These are phyloP conservation scores for Tephrocybe rancida DNA, from an alignment of 768 basidiomycete species.

Conservation along the genomic window DNA sequence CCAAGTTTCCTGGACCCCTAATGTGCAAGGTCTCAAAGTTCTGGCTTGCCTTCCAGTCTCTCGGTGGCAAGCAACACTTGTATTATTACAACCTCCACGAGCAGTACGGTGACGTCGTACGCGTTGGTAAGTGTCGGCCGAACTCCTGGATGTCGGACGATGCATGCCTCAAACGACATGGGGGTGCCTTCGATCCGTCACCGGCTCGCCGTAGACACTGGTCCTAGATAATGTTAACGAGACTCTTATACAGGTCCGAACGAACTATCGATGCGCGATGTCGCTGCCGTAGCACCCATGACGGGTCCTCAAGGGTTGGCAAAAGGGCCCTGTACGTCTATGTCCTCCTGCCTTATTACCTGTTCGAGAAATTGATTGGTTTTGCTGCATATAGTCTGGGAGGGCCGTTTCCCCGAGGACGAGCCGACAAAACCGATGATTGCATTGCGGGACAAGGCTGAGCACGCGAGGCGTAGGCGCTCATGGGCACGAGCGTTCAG, in stretches of 20 bases:
- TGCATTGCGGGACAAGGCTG: conserved; percentile 37
- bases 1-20: conserved; percentile 50
- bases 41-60: conserved; percentile 34
- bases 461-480: conserved; percentile 47
- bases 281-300: conserved; percentile 42
- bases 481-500: conserved; percentile 56
- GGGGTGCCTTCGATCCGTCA: neutral
- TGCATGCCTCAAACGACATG: too few relatives aligned
- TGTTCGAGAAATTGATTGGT: neutral
- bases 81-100: conserved; percentile 52
- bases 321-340: conserved; percentile 54
- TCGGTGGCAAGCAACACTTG: conserved; percentile 45
- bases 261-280: conserved; percentile 54
- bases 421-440: conserved; percentile 35
- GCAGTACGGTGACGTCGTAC: conserved; percentile 57
- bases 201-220: too few relatives aligned
- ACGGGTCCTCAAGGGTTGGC: conserved; percentile 54
- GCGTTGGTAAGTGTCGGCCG: conserved; percentile 52
- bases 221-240: neutral
- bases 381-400: conserved; percentile 45
- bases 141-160: too few relatives aligned
- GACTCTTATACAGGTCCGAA: conserved; percentile 51
- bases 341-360: neutral
- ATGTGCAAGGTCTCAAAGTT: conserved; percentile 43
- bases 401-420: conserved; percentile 46